A percentile compares a stretch with the other conserved stretches of the same genome.
Evolutionary conservation across 306 rosid species (phyloP).

Genomic region (Echinosophora koreensis): DNA sequence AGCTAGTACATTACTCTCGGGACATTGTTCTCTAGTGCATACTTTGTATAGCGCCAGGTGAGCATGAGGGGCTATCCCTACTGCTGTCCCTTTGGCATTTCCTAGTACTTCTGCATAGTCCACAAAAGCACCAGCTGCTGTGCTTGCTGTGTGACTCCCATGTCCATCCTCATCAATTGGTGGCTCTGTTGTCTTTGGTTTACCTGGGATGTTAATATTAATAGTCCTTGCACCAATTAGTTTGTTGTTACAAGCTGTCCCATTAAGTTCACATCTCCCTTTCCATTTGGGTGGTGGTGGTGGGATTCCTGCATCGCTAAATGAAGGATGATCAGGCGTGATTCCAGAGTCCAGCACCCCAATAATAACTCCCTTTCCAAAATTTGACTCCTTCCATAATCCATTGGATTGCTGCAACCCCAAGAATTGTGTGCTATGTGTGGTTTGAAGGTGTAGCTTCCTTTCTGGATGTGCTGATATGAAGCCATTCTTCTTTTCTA

Average conservation of each 20-base stretch:
- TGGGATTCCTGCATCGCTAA: slow-evolving; percentile 65
- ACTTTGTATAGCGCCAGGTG: slow-evolving; percentile 72
- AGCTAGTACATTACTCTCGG: slow-evolving; percentile 54
- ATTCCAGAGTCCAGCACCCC: slow-evolving; percentile 80
- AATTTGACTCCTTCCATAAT: slow-evolving; percentile 66
- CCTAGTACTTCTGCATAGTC: slow-evolving; percentile 58
- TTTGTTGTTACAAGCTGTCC: slow-evolving; percentile 69
- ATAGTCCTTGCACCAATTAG: slow-evolving; percentile 76
- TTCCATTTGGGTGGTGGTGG: slow-evolving; percentile 84
- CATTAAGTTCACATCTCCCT: slow-evolving; percentile 71
- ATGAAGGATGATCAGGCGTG: slow-evolving; percentile 68
- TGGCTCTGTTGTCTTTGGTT: slow-evolving; percentile 26
- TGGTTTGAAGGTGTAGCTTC: slow-evolving; percentile 59
- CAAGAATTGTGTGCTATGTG: slow-evolving; percentile 67
- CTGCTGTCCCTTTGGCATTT: slow-evolving; percentile 78
- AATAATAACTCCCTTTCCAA: slow-evolving; percentile 72
- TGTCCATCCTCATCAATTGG: slow-evolving; percentile 60
- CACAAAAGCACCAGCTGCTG: slow-evolving; percentile 61
- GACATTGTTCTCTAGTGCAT: slow-evolving; percentile 49
- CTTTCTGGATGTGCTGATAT: slow-evolving; percentile 55
- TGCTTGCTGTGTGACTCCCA: slow-evolving; percentile 64
- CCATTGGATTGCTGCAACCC: slow-evolving; percentile 64
- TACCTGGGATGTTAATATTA: slow-evolving; percentile 51
- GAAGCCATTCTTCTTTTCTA: slow-evolving; percentile 64
- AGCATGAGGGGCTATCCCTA: slow-evolving; percentile 78